phyloP scores from a whole-genome alignment of 2,329 filamentous ascomycete genomes.

The Raffaelea deltoideospora region DNA sequence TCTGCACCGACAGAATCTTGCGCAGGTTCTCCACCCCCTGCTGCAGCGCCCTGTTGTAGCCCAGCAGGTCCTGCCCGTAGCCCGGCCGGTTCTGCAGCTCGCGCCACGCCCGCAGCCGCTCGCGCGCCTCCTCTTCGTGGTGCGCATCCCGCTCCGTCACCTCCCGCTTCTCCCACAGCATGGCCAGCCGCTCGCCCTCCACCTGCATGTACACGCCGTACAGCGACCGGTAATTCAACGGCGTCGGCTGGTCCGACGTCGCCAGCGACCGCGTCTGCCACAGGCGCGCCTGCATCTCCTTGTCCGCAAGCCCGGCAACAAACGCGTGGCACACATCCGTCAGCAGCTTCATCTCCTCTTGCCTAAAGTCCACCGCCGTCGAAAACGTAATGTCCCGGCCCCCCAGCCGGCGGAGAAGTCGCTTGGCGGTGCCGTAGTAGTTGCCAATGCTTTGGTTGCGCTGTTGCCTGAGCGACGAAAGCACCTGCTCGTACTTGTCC shows the following conservation, averaged over 20 bases:
- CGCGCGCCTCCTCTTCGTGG: slow-evolving; percentile 21
- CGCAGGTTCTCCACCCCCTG: slow-evolving; percentile 30
- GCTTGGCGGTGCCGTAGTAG: slow-evolving; percentile 34
- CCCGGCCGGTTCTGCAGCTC: slow-evolving; percentile 21
- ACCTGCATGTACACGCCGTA: slow-evolving; percentile 36
- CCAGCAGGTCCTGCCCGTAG: slow-evolving; percentile 30
- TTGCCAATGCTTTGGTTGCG: slow-evolving; percentile 24
- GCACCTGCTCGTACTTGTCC: slow-evolving; percentile 5
- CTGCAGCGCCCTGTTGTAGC: slow-evolving; percentile 38
- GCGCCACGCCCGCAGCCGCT: slow-evolving; percentile 29
- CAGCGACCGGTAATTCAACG: slow-evolving; percentile 29
- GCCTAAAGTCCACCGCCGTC: slow-evolving; percentile 26
- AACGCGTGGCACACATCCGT: slow-evolving; percentile 38
- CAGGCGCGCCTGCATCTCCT: slow-evolving; percentile 28
- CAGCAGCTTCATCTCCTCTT: slow-evolving; percentile 30
- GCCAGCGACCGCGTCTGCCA: slow-evolving; percentile 30
- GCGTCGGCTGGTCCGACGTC: slow-evolving; percentile 14
- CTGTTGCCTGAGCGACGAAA: slow-evolving; percentile 23
- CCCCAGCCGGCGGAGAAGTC: slow-evolving; percentile 30
- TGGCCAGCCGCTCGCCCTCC: slow-evolving; percentile 39
- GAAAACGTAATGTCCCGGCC: slow-evolving; percentile 34
- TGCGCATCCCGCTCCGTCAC: slow-evolving; percentile 19
- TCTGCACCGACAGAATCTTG: slow-evolving; percentile 34
- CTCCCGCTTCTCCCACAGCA: slow-evolving; percentile 26
- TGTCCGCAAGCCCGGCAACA: slow-evolving; percentile 35